Percentiles rank a stretch among this genome's conserved stretches.
Evolutionary conservation across 495 filamentous ascomycete genomes (phyloP).

Genomic region (Tuber indicum): DNA sequence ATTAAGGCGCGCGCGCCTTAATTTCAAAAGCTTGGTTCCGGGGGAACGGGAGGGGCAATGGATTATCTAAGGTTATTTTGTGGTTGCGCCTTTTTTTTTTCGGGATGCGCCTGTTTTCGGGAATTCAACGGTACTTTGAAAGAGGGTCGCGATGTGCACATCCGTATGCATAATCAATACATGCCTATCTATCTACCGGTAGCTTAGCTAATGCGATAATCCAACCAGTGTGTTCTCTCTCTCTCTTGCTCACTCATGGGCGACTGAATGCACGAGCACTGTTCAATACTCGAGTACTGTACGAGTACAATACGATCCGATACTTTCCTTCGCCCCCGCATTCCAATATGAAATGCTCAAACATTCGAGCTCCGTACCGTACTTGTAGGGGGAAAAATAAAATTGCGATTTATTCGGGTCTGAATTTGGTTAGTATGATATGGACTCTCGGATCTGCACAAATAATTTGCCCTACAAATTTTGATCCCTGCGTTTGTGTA

Average conservation of each 20-base stretch:
- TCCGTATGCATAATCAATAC: not conserved
- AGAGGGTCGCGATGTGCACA: not conserved
- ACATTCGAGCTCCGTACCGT: not conserved
- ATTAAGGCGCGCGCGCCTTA: not conserved
- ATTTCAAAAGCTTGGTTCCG: not conserved
- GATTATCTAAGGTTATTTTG: not conserved
- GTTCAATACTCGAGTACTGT: not conserved
- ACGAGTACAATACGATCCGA: not conserved
- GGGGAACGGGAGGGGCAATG: not conserved
- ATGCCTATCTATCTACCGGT: not conserved
- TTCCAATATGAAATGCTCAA: not conserved
- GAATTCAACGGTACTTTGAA: not conserved
- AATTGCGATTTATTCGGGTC: not conserved
- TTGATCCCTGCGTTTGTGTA: not conserved
- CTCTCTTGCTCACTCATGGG: constrained; percentile 14
- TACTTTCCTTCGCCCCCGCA: not conserved
- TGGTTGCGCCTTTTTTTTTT: not conserved
- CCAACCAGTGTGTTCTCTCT: constrained; percentile 13
- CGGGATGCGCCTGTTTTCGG: constrained; percentile 1
- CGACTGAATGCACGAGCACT: not conserved
- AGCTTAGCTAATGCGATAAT: not conserved
- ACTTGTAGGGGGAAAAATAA: not conserved
- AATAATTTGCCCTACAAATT: not conserved
- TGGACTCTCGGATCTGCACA: not conserved
- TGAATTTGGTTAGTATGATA: not conserved